A percentile compares a stretch with the other conserved stretches of the same genome.
phyloP scores from a whole-genome alignment of 148 eudicot genomes.

The Cornus kousa region DNA sequence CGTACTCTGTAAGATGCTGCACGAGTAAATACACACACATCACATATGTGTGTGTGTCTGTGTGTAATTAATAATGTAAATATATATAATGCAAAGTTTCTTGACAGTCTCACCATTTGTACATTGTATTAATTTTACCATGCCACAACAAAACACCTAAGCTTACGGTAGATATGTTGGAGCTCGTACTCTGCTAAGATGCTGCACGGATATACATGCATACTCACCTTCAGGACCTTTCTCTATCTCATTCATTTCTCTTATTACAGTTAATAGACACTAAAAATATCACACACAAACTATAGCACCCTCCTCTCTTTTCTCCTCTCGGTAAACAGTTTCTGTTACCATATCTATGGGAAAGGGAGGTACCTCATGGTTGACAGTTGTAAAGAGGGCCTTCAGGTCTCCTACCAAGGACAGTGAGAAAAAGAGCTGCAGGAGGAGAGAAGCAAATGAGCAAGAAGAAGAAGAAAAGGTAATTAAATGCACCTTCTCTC shows the following conservation, averaged over 20 bases:
- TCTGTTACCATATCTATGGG: slow-evolving; percentile 35
- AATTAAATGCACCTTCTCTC: not conserved
- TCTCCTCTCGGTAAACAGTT: not conserved
- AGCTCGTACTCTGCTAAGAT: slow-evolving; percentile 24
- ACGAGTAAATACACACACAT: slow-evolving; percentile 9
- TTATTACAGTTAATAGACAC: not conserved
- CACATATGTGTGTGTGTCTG: too few species aligned
- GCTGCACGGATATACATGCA: slow-evolving; percentile 24
- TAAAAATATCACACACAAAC: too few species aligned
- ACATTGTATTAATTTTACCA: not conserved
- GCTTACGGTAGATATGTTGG: slow-evolving; percentile 19
- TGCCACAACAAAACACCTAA: slow-evolving; percentile 35
- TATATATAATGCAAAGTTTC: too few species aligned
- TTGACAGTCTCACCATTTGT: too few species aligned
- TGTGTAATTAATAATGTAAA: too few species aligned
- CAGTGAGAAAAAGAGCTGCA: slow-evolving; percentile 38
- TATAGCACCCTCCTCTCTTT: not conserved
- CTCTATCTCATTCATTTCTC: not conserved
- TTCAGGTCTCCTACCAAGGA: slow-evolving; percentile 68
- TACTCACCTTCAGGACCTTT: not conserved
- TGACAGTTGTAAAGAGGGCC: slow-evolving; percentile 68
- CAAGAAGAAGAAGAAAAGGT: slow-evolving; percentile 51
- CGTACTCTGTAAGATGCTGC: slow-evolving; percentile 24
- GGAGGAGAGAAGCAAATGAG: slow-evolving; percentile 38
- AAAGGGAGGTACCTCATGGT: slow-evolving; percentile 63